Evolutionary conservation across 202 grass and related monocot genomes (phyloP).

Genomic region (Hordeum pubiflorum): DNA sequence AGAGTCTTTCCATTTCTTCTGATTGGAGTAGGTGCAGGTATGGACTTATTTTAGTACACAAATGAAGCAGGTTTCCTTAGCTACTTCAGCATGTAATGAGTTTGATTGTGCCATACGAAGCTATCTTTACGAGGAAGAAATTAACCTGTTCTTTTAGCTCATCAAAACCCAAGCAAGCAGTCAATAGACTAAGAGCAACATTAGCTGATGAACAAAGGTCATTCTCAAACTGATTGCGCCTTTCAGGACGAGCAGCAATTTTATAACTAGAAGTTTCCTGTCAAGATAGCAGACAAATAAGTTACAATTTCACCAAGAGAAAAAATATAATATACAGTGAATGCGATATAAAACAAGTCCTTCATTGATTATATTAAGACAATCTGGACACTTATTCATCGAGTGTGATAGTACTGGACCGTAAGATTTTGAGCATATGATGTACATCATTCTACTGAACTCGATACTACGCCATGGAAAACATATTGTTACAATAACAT

Average conservation of each 20-base stretch:
- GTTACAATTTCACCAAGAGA: slow-evolving; percentile 19
- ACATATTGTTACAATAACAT: neutral
- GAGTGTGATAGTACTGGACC: neutral
- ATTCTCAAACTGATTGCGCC: slow-evolving; percentile 83
- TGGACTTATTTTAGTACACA: neutral
- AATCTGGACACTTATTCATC: neutral
- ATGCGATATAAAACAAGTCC: neutral
- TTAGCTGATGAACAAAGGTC: slow-evolving; percentile 75
- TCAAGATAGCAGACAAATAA: slow-evolving; percentile 16
- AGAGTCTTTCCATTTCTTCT: neutral
- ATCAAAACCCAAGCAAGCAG: slow-evolving; percentile 87
- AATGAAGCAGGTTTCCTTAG: slow-evolving; percentile 1
- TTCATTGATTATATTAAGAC: neutral
- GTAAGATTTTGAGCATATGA: neutral
- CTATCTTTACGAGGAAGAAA: slow-evolving; percentile 22
- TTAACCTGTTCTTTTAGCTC: slow-evolving; percentile 86
- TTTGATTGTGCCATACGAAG: neutral
- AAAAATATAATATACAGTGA: neutral
- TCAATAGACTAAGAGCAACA: slow-evolving; percentile 73
- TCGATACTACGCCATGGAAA: neutral
- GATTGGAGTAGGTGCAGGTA: neutral
- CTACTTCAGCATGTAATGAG: neutral
- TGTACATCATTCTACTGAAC: neutral
- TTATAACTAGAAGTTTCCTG: slow-evolving; percentile 90
- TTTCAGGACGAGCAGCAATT: slow-evolving; percentile 90